A percentile compares a stretch with the other conserved stretches of the same genome.
Conservation (phyloP, 192 early-diverging fungal genomes). For the Funneliformis geosporum region DNA sequence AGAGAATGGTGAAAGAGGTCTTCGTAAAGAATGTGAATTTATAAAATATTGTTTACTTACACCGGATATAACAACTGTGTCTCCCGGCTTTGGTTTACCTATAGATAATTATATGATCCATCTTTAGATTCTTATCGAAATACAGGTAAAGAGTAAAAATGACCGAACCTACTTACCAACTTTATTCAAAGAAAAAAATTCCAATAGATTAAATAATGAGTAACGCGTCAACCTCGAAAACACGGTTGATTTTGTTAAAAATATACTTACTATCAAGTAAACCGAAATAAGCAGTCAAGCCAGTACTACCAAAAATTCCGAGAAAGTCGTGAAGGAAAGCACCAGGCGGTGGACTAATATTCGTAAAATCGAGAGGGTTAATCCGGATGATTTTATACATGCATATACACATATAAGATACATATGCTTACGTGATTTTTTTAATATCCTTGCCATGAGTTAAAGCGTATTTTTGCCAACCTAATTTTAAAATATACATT, state of each 20-base stretch:
- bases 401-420: background rate
- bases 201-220: background rate
- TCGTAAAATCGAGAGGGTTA: background rate
- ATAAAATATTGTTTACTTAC: conserved; percentile 3
- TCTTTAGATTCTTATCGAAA: background rate
- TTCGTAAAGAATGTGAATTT: background rate
- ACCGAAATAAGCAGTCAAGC: conserved; percentile 55
- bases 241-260: conserved; percentile 31
- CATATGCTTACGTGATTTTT: conserved; percentile 38
- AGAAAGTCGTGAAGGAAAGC: conserved; percentile 40
- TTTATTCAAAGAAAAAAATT: background rate
- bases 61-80: conserved; percentile 53
- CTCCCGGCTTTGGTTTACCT: conserved; percentile 36
- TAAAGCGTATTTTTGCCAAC: conserved; percentile 55
- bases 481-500: conserved; percentile 29
- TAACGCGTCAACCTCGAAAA: background rate
- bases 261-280: conserved; percentile 43
- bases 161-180: background rate
- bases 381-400: background rate
- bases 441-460: conserved; percentile 40
- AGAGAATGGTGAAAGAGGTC: background rate
- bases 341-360: conserved; percentile 35
- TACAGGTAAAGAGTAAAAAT: background rate
- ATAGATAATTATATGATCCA: conserved; percentile 6
- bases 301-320: conserved; percentile 45